Base-by-base conservation (phyloP, 1,139 yeast genomes). In the Sugiyamaella neomexicana region DNA sequence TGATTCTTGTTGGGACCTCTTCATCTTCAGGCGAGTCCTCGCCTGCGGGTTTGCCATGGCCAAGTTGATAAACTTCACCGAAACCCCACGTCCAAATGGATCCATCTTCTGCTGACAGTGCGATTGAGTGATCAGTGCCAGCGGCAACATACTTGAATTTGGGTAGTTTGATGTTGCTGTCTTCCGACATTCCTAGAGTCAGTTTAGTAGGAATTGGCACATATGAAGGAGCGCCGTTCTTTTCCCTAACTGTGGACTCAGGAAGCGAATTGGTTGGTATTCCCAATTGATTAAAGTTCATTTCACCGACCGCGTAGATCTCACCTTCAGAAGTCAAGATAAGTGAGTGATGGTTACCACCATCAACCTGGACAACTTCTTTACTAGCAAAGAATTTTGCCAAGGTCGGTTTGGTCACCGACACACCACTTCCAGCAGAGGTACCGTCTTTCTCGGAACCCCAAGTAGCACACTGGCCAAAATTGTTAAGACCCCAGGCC, bases 401-500 rank as follows among this genome's bases (percentile, higher is more conserved):
- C 53, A 80, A 76, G 0, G 93, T 86, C 20, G 99, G 98, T 34
- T 58, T 63, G 53, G 80, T 80, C n/a, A 85, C 75, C 50, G 88
- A 79, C 1, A 93, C 87, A 13, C 74, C 75, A 17, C 95, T 97
- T 67, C 89, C 97, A 63, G 85, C 93, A 52, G 86, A 74, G 40
- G 75, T 76, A 13, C 73, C 75, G 16, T 95, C 97, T 67, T 89
- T 96, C 63, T 85, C 91, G 52, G 86, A 74, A 39, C 75, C 76
- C 40, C 41, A 45, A 47, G 87, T 77, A 53, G 96, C 98, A 76
- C 97, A 89, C 73, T 93, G 99, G 16, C 99, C 98, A 68, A 83
- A 93, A 70, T 93, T 97, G 69, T 93, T 95, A 63, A 93, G 78
- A 5, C 99, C 99, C 99, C 99, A 93, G 2, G 93, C 80, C 62